Conservation (phyloP, 106 monocot genomes). For the Alisma plantagoaquatica region DNA sequence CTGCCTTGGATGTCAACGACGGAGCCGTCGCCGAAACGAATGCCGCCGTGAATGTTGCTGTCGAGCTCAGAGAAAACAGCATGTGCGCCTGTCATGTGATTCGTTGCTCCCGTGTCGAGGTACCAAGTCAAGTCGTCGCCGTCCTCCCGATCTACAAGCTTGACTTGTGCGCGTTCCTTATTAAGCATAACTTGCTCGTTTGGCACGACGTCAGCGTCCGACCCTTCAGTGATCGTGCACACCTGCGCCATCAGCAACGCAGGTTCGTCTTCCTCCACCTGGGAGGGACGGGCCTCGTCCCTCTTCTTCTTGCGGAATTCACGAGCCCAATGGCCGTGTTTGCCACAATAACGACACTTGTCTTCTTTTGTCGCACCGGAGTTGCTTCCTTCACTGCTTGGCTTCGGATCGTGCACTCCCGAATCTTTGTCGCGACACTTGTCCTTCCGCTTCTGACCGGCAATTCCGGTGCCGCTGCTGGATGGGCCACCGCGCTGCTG, state of each 20-base stretch:
- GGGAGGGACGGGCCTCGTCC: neutral
- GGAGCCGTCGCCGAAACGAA: neutral
- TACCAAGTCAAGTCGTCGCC: neutral
- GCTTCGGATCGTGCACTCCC: neutral
- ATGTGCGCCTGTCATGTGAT: neutral
- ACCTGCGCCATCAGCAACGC: neutral
- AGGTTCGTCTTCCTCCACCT: neutral
- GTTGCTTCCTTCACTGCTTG: no score
- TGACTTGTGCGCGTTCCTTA: neutral
- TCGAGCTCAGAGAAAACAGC: neutral
- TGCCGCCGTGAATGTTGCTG: neutral
- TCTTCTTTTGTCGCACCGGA: no score
- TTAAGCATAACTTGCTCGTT: neutral
- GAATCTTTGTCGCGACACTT: no score
- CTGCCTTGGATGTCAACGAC: neutral
- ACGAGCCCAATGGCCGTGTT: no score
- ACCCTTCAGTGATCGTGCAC: neutral
- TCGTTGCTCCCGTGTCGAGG: constrained; percentile 1
- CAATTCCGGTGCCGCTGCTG: neutral
- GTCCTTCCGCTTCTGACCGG: neutral
- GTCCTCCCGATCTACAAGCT: neutral
- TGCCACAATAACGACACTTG: no score
- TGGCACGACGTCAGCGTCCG: neutral
- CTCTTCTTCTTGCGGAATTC: neutral
- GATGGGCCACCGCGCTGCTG: neutral